phyloP scores from a whole-genome alignment of 2,329 filamentous ascomycete genomes.

The Orbilia brochopaga region DNA sequence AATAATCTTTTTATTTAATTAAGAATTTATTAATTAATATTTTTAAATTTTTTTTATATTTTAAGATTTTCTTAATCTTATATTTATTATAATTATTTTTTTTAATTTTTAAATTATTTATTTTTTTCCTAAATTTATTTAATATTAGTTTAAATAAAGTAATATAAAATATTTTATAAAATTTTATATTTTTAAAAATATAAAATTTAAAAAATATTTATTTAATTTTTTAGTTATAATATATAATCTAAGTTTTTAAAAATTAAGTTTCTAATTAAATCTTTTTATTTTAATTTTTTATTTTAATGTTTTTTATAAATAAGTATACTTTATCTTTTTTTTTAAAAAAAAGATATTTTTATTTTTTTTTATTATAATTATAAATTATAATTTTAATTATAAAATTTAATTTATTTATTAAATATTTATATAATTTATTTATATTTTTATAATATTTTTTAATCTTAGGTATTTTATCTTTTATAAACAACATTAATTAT shows the following conservation, averaged over 20 bases:
- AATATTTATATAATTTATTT: background rate
- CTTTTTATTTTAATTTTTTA: constrained; percentile 4
- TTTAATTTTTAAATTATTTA: constrained; percentile 6
- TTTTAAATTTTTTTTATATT: background rate
- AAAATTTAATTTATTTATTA: background rate
- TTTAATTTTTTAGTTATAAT: constrained; percentile 8
- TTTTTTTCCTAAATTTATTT: background rate
- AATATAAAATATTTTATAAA: constrained; percentile 9
- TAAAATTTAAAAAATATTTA: constrained; percentile 6
- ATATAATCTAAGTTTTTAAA: background rate
- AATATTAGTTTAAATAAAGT: background rate
- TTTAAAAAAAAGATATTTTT: background rate
- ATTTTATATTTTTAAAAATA: background rate
- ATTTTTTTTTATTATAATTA: background rate
- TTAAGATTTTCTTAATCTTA: background rate
- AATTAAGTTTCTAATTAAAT: constrained; percentile 4
- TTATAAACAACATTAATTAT: background rate
- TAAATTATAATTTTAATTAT: background rate
- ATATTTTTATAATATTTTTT: background rate
- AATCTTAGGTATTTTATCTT: background rate
- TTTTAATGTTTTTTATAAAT: constrained; percentile 9
- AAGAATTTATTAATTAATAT: background rate
- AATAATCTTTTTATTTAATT: constrained; percentile 7
- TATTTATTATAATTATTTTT: constrained; percentile 3
- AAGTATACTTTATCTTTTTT: background rate